Percentiles rank a stretch among this genome's conserved stretches.
Evolutionary conservation across 2,329 filamentous ascomycete species (phyloP).

Genomic region (Fusarium longipes): DNA sequence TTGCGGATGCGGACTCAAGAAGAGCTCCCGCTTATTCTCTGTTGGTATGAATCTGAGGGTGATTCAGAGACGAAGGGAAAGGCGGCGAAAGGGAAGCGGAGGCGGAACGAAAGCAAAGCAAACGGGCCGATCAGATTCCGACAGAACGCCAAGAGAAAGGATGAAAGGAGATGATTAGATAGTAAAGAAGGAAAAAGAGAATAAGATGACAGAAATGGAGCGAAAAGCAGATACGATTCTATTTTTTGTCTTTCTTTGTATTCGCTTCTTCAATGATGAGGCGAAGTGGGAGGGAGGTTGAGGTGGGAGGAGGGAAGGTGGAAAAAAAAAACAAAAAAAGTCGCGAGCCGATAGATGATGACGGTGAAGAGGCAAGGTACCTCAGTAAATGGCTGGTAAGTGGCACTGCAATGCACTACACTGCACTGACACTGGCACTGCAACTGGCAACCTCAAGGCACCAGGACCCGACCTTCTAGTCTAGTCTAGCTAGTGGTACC

Average conservation of each 20-base stretch:
- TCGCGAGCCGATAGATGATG: constrained; percentile 30
- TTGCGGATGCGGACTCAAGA: constrained; percentile 41
- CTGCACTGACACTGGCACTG: constrained; percentile 8
- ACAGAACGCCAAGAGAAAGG: constrained; percentile 31
- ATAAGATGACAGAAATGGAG: constrained; percentile 9
- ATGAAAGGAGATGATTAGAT: constrained; percentile 16
- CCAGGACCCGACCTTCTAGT: too few species aligned
- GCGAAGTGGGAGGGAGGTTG: background rate
- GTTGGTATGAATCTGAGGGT: constrained; percentile 11
- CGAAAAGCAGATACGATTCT: constrained; percentile 18
- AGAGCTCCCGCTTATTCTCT: constrained; percentile 34
- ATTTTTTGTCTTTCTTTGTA: constrained; percentile 2
- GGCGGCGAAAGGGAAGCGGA: constrained; percentile 41
- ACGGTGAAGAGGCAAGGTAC: constrained; percentile 24
- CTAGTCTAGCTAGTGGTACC: constrained; percentile 3
- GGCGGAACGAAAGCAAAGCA: constrained; percentile 41
- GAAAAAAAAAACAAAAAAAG: constrained; percentile 16
- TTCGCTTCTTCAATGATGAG: constrained; percentile 26
- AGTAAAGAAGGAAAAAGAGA: constrained; percentile 4
- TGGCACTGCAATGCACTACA: constrained; percentile 13
- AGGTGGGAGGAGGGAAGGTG: background rate
- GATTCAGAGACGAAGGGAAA: constrained; percentile 25
- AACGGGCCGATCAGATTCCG: constrained; percentile 43
- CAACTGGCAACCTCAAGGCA: constrained; percentile 3
- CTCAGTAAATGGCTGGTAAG: constrained; percentile 3